Conservation (phyloP, 768 basidiomycete species). For the Suillus decipiens region DNA sequence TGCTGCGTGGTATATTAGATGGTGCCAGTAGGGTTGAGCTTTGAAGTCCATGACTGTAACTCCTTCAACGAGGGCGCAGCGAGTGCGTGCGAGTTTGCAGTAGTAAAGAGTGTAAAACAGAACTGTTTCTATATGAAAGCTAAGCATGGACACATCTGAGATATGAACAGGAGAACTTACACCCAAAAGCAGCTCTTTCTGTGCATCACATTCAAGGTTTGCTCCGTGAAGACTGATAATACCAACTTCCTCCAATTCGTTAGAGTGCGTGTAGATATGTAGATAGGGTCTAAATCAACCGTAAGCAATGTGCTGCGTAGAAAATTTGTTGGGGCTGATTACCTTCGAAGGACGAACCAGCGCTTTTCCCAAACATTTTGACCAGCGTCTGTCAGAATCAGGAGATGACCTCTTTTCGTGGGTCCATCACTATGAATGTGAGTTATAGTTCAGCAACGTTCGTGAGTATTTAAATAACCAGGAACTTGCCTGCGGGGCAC, state of each 20-base stretch:
- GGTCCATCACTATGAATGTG: conserved; percentile 60
- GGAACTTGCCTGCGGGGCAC: conserved; percentile 66
- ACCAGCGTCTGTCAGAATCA: conserved; percentile 79
- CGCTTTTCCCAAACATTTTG: conserved; percentile 79
- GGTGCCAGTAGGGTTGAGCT: conserved; percentile 80
- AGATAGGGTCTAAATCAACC: conserved; percentile 76
- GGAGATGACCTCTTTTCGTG: conserved; percentile 83
- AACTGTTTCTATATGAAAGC: conserved; percentile 61
- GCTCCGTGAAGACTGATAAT: conserved; percentile 83
- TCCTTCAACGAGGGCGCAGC: conserved; percentile 83
- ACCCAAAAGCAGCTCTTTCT: conserved; percentile 85
- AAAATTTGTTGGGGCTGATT: conserved; percentile 8
- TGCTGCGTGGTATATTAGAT: conserved; percentile 35
- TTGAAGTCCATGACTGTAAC: conserved; percentile 79
- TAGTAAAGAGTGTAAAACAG: conserved; percentile 89
- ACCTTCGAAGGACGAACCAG: conserved; percentile 91
- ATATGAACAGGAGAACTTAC: conserved; percentile 47
- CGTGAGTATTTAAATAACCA: conserved; percentile 5
- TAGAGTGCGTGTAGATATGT: conserved; percentile 81
- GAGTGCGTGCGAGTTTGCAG: conserved; percentile 89
- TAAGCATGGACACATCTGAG: conserved; percentile 8
- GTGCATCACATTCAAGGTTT: conserved; percentile 82
- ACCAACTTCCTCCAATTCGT: conserved; percentile 81
- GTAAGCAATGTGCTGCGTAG: conserved; percentile 8
- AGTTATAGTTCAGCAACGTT: conserved; percentile 9